Base-by-base conservation (phyloP, 345 rosid species). In the Gossypium arboreum region DNA sequence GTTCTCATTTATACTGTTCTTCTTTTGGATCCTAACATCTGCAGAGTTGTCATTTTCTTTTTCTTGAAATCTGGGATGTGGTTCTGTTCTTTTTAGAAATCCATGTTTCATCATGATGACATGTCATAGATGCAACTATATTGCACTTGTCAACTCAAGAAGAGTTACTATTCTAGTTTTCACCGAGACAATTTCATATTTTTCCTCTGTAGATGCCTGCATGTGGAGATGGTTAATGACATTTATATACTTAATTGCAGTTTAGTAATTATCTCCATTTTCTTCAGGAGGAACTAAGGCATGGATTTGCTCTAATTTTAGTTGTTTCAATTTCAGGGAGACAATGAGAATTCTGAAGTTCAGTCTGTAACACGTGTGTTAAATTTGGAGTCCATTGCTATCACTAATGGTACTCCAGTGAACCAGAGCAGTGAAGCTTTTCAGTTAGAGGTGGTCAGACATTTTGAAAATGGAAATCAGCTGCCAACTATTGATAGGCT, bases 381-480 rank as follows among this genome's bases (percentile, higher is more conserved):
- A 18, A 70, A 76, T 41, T 65, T 55, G 58, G 83, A 78, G 58
- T 61, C 73, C 16, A 66, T 81, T 79, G 71, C 44, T 62, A 66
- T 59, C 34, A 71, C 67, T 60, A 47, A 50, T 50, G 61, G 67
- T 18, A 74, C 63, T 39, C 76, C 77, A 39, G 72, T 45, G 60
- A 79, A 61, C 77, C 75, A 63, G 56, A 52, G 72, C 43, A 47
- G 79, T 62, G 67, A 74, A 65, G 77, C 65, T 78, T 73, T 68
- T 73, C 79, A 7, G 73, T 52, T 34, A 12, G 75, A 66, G 73
- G 10, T 83, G 48, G 55, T 67, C 6, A 41, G 41, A 34, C 86
- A 71, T 76, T 79, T 78, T 63, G 88, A 82, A 72, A 73, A 82
- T 64, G 80, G 44, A 77, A 79, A 76, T 73, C 74, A 75, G 68